Evolutionary conservation across 441 rosid genomes (phyloP).

Genomic region (Populus tomentosa): DNA sequence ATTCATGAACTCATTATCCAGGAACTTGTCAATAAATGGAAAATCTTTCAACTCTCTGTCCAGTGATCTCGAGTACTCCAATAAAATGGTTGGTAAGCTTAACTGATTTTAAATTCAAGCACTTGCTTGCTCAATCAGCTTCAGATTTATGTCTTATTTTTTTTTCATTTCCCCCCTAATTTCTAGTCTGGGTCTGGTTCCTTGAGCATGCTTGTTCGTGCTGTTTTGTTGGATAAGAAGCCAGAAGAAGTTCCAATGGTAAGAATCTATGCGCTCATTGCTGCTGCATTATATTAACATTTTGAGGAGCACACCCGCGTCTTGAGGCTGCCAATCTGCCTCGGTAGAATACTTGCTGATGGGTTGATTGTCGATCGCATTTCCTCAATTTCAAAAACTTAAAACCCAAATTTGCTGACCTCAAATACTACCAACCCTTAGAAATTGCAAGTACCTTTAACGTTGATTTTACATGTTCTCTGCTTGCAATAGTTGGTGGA

Average conservation of each 20-base stretch:
- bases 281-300: constrained; percentile 1
- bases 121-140: constrained; percentile 2
- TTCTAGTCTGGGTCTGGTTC: constrained; percentile 56
- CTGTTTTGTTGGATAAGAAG: constrained; percentile 70
- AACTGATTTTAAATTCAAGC: constrained; percentile 9
- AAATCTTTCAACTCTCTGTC: constrained; percentile 29
- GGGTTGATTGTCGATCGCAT: not conserved
- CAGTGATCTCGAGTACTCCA: constrained; percentile 38
- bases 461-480: constrained; percentile 5
- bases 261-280: constrained; percentile 18
- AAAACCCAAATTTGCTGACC: not conserved
- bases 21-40: constrained; percentile 56
- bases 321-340: not conserved
- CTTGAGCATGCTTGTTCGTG: constrained; percentile 65
- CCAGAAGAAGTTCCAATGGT: constrained; percentile 84
- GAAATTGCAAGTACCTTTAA: constrained; percentile 5
- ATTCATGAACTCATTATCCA: constrained; percentile 64
- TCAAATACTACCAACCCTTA: not conserved
- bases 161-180: constrained; percentile 1
- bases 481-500: constrained; percentile 66
- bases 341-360: not conserved
- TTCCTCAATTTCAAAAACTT: not conserved
- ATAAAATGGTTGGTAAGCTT: constrained; percentile 63
- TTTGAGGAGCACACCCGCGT: not conserved
- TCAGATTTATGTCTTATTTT: not conserved